A percentile compares a stretch with the other conserved stretches of the same genome.
These are phyloP conservation scores for Thamnidium elegans DNA, from an alignment of 192 early-diverging fungal species.

Conservation along the genomic window DNA sequence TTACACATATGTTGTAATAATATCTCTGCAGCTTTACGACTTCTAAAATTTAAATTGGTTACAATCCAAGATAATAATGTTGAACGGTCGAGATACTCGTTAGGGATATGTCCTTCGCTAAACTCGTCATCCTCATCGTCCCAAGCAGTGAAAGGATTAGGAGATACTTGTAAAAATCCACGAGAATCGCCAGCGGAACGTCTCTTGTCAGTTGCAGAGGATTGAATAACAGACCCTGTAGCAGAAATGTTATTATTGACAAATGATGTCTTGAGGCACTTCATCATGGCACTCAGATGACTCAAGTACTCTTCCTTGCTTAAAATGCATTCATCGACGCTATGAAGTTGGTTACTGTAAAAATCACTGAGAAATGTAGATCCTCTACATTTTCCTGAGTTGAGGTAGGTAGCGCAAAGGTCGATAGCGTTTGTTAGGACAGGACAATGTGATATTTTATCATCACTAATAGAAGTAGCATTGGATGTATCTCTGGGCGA, in stretches of 20 bases:
- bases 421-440: slow-evolving; percentile 16
- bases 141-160: slow-evolving; percentile 14
- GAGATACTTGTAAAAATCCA: slow-evolving; percentile 25
- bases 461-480: neutral
- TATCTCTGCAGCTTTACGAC: slow-evolving; percentile 23
- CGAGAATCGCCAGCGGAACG: slow-evolving; percentile 18
- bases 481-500: slow-evolving; percentile 5
- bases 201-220: slow-evolving; percentile 3
- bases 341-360: slow-evolving; percentile 27
- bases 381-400: slow-evolving; percentile 11
- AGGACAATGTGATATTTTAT: slow-evolving; percentile 1
- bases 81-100: slow-evolving; percentile 26
- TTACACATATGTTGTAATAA: slow-evolving; percentile 55
- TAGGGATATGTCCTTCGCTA: slow-evolving; percentile 12
- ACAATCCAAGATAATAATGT: slow-evolving; percentile 37
- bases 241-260: neutral
- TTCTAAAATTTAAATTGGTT: slow-evolving; percentile 40
- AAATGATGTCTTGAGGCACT: slow-evolving; percentile 5
- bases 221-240: neutral
- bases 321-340: slow-evolving; percentile 36
- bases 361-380: slow-evolving; percentile 43
- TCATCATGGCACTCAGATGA: slow-evolving; percentile 48
- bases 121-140: slow-evolving; percentile 3
- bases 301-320: slow-evolving; percentile 45
- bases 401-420: slow-evolving; percentile 25